These are phyloP conservation scores for Lecanosticta acicola DNA, from an alignment of 2,329 filamentous ascomycete species.

Conservation along the genomic window DNA sequence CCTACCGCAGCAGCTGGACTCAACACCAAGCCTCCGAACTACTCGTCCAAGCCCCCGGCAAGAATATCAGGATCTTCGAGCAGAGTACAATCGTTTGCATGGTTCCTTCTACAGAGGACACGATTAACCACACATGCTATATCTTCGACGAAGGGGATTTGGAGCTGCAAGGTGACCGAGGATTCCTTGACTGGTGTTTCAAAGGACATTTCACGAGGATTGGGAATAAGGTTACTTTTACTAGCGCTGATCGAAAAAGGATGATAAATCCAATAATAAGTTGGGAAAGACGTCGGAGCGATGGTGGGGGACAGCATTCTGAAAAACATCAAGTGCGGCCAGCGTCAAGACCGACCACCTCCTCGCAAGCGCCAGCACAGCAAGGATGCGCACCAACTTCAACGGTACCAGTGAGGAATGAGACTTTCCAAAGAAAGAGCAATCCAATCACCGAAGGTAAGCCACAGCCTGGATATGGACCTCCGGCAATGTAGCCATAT, in stretches of 20 bases:
- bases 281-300: background rate
- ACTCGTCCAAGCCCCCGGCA: background rate
- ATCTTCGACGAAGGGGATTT: background rate
- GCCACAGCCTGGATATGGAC: too few relatives aligned
- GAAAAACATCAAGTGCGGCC: too few relatives aligned
- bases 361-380: too few relatives aligned
- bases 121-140: background rate
- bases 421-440: too few relatives aligned
- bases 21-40: background rate
- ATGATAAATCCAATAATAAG: background rate
- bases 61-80: background rate
- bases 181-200: background rate
- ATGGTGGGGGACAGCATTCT: too few relatives aligned
- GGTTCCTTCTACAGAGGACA: background rate
- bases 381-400: too few relatives aligned
- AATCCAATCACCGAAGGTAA: too few relatives aligned
- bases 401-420: too few relatives aligned
- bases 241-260: background rate
- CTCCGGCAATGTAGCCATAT: too few relatives aligned
- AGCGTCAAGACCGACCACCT: too few relatives aligned
- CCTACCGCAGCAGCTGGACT: background rate
- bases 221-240: background rate
- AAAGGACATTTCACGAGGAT: background rate
- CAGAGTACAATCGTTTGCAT: background rate
- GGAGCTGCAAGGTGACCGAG: background rate